Evolutionary conservation across 2,329 filamentous ascomycete species (phyloP), one percentile per base, ranked within the genome.

Genomic region (Colletotrichum lindemuthianum): DNA sequence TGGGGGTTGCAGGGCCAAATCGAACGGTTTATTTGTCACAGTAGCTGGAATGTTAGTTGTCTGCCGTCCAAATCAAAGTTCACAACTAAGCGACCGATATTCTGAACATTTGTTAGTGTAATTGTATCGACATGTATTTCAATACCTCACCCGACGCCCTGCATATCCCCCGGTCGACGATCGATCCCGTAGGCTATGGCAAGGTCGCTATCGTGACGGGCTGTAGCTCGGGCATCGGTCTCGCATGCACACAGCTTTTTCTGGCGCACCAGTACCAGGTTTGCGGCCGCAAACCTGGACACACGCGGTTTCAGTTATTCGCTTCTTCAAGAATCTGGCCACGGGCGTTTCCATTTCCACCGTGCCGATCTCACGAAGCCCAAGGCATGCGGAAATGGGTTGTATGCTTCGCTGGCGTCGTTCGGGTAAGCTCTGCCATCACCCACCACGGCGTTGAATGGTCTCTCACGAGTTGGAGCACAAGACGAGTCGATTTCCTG

Each of bases 401-500:
- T 61, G 7, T 65, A 51, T 39, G 40, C 51, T 36, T 49, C 58
- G 9, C n/a, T 65, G 37, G 41, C 51, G 8, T 61, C 51, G 12
- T 65, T 65, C 12, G 51, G 58, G 45, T 52, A 33, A 43, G 51
- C 24, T 24, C 24, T 32, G 10, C 24, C 41, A 10, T 45, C 15
- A 16, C 43, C 43, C 11, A 13, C 11, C 24, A 24, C 24, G 24
- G 24, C 24, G 24, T 24, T 40, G 9, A 13, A 8, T 11, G 10
- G 16, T 16, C 43, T 48, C 10, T 41, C 24, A 13, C 7, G 41
- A 6, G 3, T 7, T 16, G 24, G 24, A 9, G 10, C 13, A 61
- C 70, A 12, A 59, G 61, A 2, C 69, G 70, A 15, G 70, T 80
- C 41, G 79, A 83, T 65, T 73, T 81, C 10, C 72, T 83, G n/a